A percentile compares a stretch with the other conserved stretches of the same genome.
phyloP scores from a whole-genome alignment of 2,329 filamentous ascomycete genomes.

The Didymella segeticola region DNA sequence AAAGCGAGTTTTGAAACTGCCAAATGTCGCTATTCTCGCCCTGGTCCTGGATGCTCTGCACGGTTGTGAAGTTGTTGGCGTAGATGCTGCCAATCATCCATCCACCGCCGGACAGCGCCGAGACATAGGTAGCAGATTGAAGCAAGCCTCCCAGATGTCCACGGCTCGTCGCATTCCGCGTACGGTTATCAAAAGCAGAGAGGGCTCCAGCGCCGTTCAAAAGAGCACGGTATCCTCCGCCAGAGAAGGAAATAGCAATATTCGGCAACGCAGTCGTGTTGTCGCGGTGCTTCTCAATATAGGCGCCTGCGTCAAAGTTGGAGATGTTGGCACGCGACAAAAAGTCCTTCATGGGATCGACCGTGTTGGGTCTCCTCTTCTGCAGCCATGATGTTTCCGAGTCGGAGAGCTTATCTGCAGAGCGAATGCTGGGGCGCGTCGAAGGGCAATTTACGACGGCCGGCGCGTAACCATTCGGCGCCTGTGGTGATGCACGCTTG shows the following conservation, averaged over 20 bases:
- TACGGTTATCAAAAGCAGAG: conserved; percentile 79
- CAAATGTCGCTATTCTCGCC: conserved; percentile 60
- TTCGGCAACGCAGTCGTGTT: conserved; percentile 68
- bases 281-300: conserved; percentile 66
- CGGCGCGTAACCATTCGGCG: conserved; percentile 76
- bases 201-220: conserved; percentile 82
- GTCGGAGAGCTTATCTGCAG: conserved; percentile 66
- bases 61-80: conserved; percentile 77
- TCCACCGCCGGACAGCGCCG: conserved; percentile 80
- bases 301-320: conserved; percentile 77
- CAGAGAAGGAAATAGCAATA: conserved; percentile 79
- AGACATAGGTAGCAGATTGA: conserved; percentile 80
- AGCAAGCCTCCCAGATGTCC: conserved; percentile 82
- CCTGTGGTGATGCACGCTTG: conserved; percentile 59
- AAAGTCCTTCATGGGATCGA: conserved; percentile 76
- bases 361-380: conserved; percentile 73
- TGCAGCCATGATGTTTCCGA: conserved; percentile 78
- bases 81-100: conserved; percentile 87
- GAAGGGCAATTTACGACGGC: conserved; percentile 71
- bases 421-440: conserved; percentile 71
- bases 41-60: conserved; percentile 62
- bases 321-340: conserved; percentile 74
- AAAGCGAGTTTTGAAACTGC: conserved; percentile 68
- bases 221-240: conserved; percentile 87
- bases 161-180: conserved; percentile 62